Conservation (phyloP, 2,329 filamentous ascomycete species). For the Trichoderma semiorbis region DNA sequence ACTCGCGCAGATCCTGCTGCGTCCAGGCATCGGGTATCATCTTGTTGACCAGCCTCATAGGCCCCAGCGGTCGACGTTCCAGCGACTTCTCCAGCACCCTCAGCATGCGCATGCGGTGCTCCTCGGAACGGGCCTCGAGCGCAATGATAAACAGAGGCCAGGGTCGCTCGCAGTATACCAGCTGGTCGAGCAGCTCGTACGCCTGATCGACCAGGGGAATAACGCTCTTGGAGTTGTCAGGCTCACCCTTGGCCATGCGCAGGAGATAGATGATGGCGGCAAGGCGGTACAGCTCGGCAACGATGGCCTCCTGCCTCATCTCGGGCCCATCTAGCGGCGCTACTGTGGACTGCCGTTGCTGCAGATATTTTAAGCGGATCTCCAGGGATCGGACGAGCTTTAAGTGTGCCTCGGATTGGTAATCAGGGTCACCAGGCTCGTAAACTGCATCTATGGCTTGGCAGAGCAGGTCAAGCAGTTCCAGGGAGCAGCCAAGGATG, state of each 20-base stretch:
- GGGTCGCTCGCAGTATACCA: conserved; percentile 9
- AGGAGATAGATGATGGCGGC: conserved; percentile 12
- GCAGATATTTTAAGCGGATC: background rate
- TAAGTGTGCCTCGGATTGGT: background rate
- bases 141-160: conserved; percentile 15
- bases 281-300: conserved; percentile 13
- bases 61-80: conserved; percentile 2
- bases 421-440: background rate
- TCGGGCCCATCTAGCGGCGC: background rate
- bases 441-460: conserved; percentile 5
- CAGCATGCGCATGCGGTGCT: background rate
- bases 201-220: background rate
- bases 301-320: background rate
- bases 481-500: conserved; percentile 15
- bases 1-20: conserved; percentile 10
- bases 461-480: conserved; percentile 12
- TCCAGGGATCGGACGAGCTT: background rate
- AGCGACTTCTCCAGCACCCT: background rate
- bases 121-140: conserved; percentile 9
- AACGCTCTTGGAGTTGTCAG: background rate
- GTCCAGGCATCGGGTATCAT: conserved; percentile 16
- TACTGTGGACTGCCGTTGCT: background rate
- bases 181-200: background rate
- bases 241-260: conserved; percentile 9
- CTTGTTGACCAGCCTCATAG: background rate